Conservation (phyloP, 345 rosid species). For the Gossypium raimondii region DNA sequence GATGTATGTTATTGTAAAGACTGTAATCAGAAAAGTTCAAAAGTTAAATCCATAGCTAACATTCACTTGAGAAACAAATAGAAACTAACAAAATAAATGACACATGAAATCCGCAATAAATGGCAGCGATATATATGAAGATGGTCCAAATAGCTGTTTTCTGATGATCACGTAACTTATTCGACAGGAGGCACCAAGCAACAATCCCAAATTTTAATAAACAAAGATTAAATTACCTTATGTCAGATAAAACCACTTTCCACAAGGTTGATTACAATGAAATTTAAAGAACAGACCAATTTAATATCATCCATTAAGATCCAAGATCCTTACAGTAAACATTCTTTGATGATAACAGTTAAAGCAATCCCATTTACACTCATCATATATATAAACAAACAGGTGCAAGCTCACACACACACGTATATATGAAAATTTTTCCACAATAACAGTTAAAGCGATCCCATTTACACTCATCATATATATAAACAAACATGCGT, state of each 20-base stretch:
- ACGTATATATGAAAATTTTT: too few relatives aligned
- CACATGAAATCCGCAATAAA: not conserved
- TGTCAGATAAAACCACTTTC: not conserved
- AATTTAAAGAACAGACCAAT: not conserved
- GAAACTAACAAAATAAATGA: not conserved
- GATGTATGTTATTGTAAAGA: slow-evolving; percentile 67
- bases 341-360: too few relatives aligned
- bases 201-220: not conserved
- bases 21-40: slow-evolving; percentile 32
- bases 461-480: not conserved
- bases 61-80: not conserved
- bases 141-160: not conserved
- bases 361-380: too few relatives aligned
- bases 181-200: not conserved
- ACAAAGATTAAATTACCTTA: not conserved
- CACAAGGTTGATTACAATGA: not conserved
- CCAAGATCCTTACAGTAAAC: not conserved
- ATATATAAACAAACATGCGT: not conserved
- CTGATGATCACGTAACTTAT: not conserved
- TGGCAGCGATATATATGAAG: not conserved
- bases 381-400: too few relatives aligned
- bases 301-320: not conserved
- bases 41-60: not conserved
- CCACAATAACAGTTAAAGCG: not conserved
- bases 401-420: too few relatives aligned